Conservation (phyloP, 768 basidiomycete genomes). For the Boletus vinaceobasis region DNA sequence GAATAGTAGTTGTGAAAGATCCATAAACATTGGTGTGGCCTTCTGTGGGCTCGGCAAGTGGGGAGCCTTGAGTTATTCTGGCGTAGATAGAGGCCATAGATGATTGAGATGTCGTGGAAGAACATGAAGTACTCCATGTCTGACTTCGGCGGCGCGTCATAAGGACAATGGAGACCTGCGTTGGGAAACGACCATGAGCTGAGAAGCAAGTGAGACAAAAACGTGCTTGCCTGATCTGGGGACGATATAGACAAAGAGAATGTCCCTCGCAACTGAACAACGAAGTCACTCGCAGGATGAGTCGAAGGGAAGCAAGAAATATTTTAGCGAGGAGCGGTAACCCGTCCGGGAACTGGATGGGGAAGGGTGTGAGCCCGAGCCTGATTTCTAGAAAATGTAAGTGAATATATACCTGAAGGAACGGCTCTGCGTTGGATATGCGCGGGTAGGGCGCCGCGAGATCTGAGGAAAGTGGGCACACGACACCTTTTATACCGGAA, state of each 20-base stretch:
- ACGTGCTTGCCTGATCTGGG: not conserved
- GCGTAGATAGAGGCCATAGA: constrained; percentile 24
- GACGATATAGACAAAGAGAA: not conserved
- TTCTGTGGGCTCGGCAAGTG: constrained; percentile 22
- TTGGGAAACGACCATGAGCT: not conserved
- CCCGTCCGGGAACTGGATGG: not conserved
- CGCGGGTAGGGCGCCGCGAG: not conserved
- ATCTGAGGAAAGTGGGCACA: constrained; percentile 15
- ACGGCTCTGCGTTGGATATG: not conserved
- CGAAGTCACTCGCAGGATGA: not conserved
- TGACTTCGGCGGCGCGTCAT: constrained; percentile 9
- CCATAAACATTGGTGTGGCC: constrained; percentile 31
- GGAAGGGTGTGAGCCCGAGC: not conserved
- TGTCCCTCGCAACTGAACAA: not conserved
- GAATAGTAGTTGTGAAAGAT: constrained; percentile 39
- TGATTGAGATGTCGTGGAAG: constrained; percentile 22
- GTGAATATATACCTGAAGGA: constrained; percentile 3
- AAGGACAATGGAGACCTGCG: not conserved
- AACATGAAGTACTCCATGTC: constrained; percentile 20
- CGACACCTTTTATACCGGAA: constrained; percentile 25
- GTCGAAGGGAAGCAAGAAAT: too few relatives aligned
- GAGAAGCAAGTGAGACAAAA: too few relatives aligned
- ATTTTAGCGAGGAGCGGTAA: not conserved
- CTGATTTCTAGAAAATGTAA: not conserved
- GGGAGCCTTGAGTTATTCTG: constrained; percentile 20